Evolutionary conservation across 2,329 filamentous ascomycete genomes (phyloP).

Genomic region (Neopestalotiopsis sp.): DNA sequence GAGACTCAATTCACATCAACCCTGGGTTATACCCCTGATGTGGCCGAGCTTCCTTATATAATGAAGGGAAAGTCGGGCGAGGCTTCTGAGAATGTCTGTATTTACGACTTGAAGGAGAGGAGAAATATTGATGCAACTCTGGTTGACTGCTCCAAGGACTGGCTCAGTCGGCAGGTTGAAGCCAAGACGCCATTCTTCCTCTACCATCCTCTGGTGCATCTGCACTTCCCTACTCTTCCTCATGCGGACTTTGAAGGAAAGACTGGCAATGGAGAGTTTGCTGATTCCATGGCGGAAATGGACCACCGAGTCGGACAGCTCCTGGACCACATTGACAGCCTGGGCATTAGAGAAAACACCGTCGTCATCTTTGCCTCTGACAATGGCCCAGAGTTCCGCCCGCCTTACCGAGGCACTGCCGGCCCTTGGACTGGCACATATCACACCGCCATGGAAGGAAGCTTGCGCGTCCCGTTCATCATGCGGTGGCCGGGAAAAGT

Average conservation of each 20-base stretch:
- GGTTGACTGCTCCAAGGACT: background rate
- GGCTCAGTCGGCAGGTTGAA: background rate
- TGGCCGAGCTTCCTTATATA: background rate
- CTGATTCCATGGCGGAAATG: constrained; percentile 1
- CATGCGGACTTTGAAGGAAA: background rate
- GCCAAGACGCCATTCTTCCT: background rate
- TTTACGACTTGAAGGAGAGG: background rate
- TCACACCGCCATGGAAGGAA: constrained; percentile 43
- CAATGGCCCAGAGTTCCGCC: constrained; percentile 41
- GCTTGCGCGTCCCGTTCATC: constrained; percentile 41
- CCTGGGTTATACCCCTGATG: background rate
- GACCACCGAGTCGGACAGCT: constrained; percentile 33
- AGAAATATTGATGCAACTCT: background rate
- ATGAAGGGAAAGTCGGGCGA: background rate
- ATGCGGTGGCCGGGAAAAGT: constrained; percentile 39
- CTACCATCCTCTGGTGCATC: background rate
- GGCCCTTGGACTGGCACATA: constrained; percentile 42
- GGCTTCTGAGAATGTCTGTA: background rate
- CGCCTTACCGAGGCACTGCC: constrained; percentile 38
- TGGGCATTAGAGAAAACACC: constrained; percentile 37
- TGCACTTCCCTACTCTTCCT: background rate
- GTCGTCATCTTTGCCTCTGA: constrained; percentile 42
- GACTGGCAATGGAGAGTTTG: constrained; percentile 1
- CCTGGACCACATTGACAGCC: constrained; percentile 36
- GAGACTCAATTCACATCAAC: background rate